Evolutionary conservation across 2,329 filamentous ascomycete species (phyloP).

Genomic region (Fusarium praegraminearum): DNA sequence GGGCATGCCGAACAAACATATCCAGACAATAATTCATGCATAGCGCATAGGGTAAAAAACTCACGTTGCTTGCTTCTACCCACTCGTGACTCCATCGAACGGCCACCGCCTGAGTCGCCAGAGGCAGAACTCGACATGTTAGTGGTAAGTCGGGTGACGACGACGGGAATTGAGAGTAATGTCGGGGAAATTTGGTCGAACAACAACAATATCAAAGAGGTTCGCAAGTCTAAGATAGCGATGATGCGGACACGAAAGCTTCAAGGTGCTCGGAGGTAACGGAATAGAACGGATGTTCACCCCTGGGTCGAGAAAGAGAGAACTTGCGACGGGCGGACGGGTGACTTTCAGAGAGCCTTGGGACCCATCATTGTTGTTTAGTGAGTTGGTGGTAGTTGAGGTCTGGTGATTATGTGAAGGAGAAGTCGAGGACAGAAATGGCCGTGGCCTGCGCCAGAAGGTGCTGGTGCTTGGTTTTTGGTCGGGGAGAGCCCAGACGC

Average conservation of each 20-base stretch:
- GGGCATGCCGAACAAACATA: not conserved
- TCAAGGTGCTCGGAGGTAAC: constrained; percentile 37
- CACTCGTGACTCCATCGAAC: constrained; percentile 78
- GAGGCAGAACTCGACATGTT: constrained; percentile 54
- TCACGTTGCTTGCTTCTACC: constrained; percentile 85
- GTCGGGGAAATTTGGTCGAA: constrained; percentile 26
- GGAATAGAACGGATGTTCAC: constrained; percentile 43
- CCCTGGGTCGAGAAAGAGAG: constrained; percentile 45
- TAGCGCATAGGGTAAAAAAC: constrained; percentile 54
- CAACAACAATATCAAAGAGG: constrained; percentile 23
- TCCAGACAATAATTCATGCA: not conserved
- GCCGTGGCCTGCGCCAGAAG: constrained; percentile 39
- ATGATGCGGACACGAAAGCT: constrained; percentile 32
- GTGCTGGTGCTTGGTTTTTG: constrained; percentile 43
- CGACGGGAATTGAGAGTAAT: constrained; percentile 37
- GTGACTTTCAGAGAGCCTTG: constrained; percentile 44
- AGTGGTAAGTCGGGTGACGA: constrained; percentile 32
- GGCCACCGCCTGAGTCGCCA: constrained; percentile 55
- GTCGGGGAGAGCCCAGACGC: constrained; percentile 41
- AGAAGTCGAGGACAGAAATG: constrained; percentile 26
- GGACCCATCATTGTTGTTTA: constrained; percentile 44
- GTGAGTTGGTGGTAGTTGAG: constrained; percentile 22
- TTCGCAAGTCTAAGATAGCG: constrained; percentile 27
- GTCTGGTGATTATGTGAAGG: constrained; percentile 13
- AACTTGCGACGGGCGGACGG: constrained; percentile 46